Base-by-base conservation (phyloP, 768 basidiomycete species). In the Boletus sp. region DNA sequence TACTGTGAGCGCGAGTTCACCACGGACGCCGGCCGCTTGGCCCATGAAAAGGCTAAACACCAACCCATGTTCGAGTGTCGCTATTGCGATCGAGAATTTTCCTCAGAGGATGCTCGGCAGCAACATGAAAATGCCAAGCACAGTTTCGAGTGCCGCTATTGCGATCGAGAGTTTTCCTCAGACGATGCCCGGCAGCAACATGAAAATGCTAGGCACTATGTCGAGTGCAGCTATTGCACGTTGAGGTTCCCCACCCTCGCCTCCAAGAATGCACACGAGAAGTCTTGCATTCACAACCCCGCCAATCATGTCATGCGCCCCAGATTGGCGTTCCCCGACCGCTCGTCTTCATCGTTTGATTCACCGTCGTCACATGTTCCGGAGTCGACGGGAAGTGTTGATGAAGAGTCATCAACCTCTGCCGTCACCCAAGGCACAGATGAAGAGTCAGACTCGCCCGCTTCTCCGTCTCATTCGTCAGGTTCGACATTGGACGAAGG, bases 21-120 rank as follows among this genome's bases (percentile, higher is more conserved):
- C 17, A 58, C 62, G 4, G 27, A 34, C 10, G 14, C 40, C 1
- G 58, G 53, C 0, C 56, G 55, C 13, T 32, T 37, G 23, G 10
- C 48, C 1, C 67, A 70, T 38, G 45, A 62, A 21, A 7, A 10
- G 1, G 42, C 51, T 6, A 50, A 58, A 14, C 66, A 68, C 40
- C 11, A 13, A 1, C 6, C 50, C 11, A 1, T 1, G n/a, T 60
- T 60, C 50, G 34, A 59, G 15, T 66, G 62, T 30, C 47, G 13
- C 19, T 25, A 44, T 14, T 62, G 53, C 9, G 41, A 48, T 19
- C 32, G 25, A 7, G 11, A 32, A 21, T 58, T 64, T 42, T 19
- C 0, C 19, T 60, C 63, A 4, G 13, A 25, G 4, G 30, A 35
- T 1, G 53, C 42, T 25, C 54, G 58, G 2, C 11, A 25, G 7